Evolutionary conservation across 83 land plant genomes (phyloP).

Genomic region (Diphasiastrum complanatum): DNA sequence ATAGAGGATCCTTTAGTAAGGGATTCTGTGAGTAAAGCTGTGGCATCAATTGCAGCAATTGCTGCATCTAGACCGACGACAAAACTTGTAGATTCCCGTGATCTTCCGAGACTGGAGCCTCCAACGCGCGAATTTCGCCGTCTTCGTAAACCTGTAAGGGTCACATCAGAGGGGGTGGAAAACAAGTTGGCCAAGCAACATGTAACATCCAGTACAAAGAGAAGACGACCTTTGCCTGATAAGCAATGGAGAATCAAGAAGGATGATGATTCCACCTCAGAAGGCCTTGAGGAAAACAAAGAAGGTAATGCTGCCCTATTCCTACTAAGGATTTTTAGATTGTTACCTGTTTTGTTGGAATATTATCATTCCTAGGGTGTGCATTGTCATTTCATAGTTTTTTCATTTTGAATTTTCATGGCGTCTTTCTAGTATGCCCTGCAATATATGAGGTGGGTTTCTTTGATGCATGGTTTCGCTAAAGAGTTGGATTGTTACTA

Average conservation of each 20-base stretch:
- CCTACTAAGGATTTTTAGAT: too few relatives aligned
- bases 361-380: too few relatives aligned
- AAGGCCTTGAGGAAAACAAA: not conserved
- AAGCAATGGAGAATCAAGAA: constrained; percentile 60
- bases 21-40: constrained; percentile 49
- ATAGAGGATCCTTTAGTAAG: constrained; percentile 31
- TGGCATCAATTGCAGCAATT: constrained; percentile 51
- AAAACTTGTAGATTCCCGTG: constrained; percentile 60
- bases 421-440: too few relatives aligned
- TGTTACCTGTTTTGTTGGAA: too few relatives aligned
- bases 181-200: constrained; percentile 14
- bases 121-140: constrained; percentile 75
- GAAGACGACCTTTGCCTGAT: constrained; percentile 19
- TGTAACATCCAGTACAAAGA: constrained; percentile 3
- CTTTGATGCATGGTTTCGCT: too few relatives aligned
- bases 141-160: constrained; percentile 28
- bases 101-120: constrained; percentile 60
- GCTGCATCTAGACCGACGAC: constrained; percentile 67
- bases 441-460: too few relatives aligned
- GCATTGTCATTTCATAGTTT: too few relatives aligned
- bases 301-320: too few relatives aligned
- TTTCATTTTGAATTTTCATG: too few relatives aligned
- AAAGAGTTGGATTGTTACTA: too few relatives aligned
- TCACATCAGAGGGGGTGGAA: constrained; percentile 10
- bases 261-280: too few relatives aligned